Evolutionary conservation across 2,329 filamentous ascomycete genomes (phyloP).

Genomic region (Aspergillus candidus): DNA sequence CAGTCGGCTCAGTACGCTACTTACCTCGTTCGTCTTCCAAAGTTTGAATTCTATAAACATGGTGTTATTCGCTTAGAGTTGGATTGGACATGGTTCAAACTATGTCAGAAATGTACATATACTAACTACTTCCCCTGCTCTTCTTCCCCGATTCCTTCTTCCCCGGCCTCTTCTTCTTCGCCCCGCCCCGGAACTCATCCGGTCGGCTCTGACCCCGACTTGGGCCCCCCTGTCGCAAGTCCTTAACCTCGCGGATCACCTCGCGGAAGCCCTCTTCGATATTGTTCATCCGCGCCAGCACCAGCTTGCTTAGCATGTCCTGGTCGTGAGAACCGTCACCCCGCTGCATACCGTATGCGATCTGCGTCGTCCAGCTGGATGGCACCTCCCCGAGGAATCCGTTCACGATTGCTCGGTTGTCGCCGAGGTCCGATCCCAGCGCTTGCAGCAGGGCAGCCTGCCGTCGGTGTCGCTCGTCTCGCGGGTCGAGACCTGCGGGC

Average conservation of each 20-base stretch:
- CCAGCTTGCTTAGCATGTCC: constrained; percentile 69
- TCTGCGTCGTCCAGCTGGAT: constrained; percentile 73
- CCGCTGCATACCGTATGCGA: constrained; percentile 60
- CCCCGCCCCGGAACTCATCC: constrained; percentile 21
- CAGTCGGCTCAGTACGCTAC: too few species aligned
- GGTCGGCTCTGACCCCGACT: constrained; percentile 24
- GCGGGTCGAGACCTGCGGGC: constrained; percentile 39
- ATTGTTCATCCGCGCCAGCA: constrained; percentile 86
- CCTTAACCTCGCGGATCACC: constrained; percentile 73
- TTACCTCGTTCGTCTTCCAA: too few species aligned
- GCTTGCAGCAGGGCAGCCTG: constrained; percentile 65
- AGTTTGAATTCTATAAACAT: too few species aligned
- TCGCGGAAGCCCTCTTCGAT: constrained; percentile 87
- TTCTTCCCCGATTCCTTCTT: constrained; percentile 21
- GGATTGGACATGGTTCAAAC: too few species aligned
- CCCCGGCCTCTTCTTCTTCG: constrained; percentile 24
- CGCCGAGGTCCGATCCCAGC: constrained; percentile 65
- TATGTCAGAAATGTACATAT: too few species aligned
- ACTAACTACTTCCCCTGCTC: constrained; percentile 17
- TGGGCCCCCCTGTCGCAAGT: constrained; percentile 44
- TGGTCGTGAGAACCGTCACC: constrained; percentile 47
- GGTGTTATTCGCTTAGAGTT: too few species aligned
- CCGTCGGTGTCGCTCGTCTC: constrained; percentile 27
- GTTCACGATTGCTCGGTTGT: constrained; percentile 55
- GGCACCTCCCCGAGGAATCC: constrained; percentile 60